Evolutionary conservation across 208 protist genomes (phyloP).

Genomic region (Trypanosoma lewisi): DNA sequence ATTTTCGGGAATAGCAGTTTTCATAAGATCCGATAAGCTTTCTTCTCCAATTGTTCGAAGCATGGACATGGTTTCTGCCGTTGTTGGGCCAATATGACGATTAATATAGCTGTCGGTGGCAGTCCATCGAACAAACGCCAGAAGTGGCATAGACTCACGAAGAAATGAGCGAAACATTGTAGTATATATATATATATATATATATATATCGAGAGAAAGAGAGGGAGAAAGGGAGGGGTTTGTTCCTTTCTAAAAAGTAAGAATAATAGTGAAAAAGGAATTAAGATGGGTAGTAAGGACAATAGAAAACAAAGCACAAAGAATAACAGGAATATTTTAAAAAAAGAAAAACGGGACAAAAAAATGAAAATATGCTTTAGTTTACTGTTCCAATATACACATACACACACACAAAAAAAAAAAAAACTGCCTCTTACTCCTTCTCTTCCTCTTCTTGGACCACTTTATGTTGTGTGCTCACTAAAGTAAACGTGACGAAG

Average conservation of each 20-base stretch:
- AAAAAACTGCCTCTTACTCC: not conserved
- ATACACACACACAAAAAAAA: not conserved
- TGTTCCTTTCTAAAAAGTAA: too few relatives aligned
- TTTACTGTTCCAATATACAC: not conserved
- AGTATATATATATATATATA: not conserved
- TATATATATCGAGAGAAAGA: slow-evolving; percentile 4
- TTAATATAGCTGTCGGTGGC: slow-evolving; percentile 86
- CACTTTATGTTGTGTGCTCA: slow-evolving; percentile 9
- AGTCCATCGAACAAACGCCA: slow-evolving; percentile 33
- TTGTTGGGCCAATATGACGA: slow-evolving; percentile 89
- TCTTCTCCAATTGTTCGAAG: slow-evolving; percentile 71
- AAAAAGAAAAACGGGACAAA: too few relatives aligned
- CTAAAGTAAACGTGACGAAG: slow-evolving; percentile 68
- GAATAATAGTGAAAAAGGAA: too few relatives aligned
- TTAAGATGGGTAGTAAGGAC: too few relatives aligned
- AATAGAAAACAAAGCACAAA: not conserved
- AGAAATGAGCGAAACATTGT: slow-evolving; percentile 46
- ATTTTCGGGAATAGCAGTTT: slow-evolving; percentile 63
- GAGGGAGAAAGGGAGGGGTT: slow-evolving; percentile 6
- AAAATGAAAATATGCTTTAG: too few relatives aligned
- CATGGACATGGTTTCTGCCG: slow-evolving; percentile 88
- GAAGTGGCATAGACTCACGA: not conserved
- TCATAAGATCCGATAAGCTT: slow-evolving; percentile 80
- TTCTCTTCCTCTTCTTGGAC: not conserved
- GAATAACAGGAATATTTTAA: not conserved